Base-by-base conservation (phyloP, 345 rosid genomes). In the Populus pruinosa region DNA sequence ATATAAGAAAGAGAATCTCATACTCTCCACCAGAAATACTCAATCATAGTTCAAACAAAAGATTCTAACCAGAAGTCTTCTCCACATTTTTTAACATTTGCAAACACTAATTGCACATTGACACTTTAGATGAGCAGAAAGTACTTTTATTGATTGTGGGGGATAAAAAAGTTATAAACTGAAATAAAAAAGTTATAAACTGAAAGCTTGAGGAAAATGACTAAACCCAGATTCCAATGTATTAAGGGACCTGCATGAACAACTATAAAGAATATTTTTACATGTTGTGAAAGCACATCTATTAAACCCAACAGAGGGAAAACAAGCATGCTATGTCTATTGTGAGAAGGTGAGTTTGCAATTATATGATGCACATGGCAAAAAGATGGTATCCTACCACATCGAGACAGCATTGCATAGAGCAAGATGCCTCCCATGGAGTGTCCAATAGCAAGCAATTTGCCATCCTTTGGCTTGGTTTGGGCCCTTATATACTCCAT, bases 371-470 rank as follows among this genome's bases (percentile, higher is more conserved):
- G 23, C 21, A 65, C 31, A 50, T 29, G 14, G 23, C 55, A 25
- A 70, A 47, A 35, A 36, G 62, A 80, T 49, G 62, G 62, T 66
- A 80, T 81, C 90, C 84, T 85, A 91, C 96, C 85, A 49, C 85
- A 86, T 66, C 83, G 87, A 69, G 96, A 87, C 64, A 88, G 77
- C 89, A 78, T 87, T 27, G 93, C 86, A 78, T 91, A 91, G 36
- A 91, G 90, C 85, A 91, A 81, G 84, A 91, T 91, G 38, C 96
- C 96, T 79, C 93, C 96, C 96, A 91, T 91, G 49, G 96, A 91
- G 77, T 91, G 96, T 75, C 93, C 96, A 78, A 91, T 81, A 73
- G 96, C 93, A 71, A 88, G 83, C 85, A 91, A 69, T 74, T 85
- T 90, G 41, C 93, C 93, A 77, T 91, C 96, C 80, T 76, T 85